A percentile compares a stretch with the other conserved stretches of the same genome.
phyloP scores from a whole-genome alignment of 192 early-diverging fungal genomes.

The Podila verticillata region DNA sequence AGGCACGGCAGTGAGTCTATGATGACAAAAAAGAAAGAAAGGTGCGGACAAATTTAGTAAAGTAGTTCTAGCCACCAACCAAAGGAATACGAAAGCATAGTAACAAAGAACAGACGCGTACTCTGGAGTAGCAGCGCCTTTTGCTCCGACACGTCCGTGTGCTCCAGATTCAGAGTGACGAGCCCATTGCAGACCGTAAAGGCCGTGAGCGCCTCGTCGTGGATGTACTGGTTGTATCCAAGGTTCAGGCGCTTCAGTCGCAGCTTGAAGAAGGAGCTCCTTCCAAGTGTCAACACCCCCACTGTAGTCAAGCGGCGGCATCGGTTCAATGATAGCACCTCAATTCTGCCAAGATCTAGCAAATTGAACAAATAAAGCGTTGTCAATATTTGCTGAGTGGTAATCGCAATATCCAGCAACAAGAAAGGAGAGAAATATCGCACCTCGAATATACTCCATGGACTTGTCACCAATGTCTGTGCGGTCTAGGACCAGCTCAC shows the following conservation, averaged over 20 bases:
- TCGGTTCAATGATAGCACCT: slow-evolving; percentile 21
- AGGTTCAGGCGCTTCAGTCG: slow-evolving; percentile 40
- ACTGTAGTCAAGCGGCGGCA: slow-evolving; percentile 28
- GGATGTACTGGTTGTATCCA: slow-evolving; percentile 31
- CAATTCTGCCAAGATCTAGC: slow-evolving; percentile 34
- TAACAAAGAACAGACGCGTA: background rate
- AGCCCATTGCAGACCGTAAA: slow-evolving; percentile 30
- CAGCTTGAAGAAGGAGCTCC: slow-evolving; percentile 32
- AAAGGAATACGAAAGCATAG: background rate
- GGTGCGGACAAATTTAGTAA: background rate
- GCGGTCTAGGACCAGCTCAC: slow-evolving; percentile 56
- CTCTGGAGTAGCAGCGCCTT: slow-evolving; percentile 19
- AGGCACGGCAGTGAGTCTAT: slow-evolving; percentile 26
- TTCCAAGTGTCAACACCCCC: slow-evolving; percentile 14
- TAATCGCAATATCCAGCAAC: background rate
- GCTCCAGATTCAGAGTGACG: slow-evolving; percentile 49
- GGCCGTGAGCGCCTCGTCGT: slow-evolving; percentile 36
- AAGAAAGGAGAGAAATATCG: slow-evolving; percentile 7
- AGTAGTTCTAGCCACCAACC: background rate
- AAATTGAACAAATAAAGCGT: background rate
- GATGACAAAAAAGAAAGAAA: background rate
- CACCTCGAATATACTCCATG: slow-evolving; percentile 33
- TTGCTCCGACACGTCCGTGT: slow-evolving; percentile 45
- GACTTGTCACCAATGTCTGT: slow-evolving; percentile 53
- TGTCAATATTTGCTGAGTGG: background rate